These are phyloP conservation scores for Pholiota microspora DNA, from an alignment of 768 basidiomycete genomes.

Conservation along the genomic window DNA sequence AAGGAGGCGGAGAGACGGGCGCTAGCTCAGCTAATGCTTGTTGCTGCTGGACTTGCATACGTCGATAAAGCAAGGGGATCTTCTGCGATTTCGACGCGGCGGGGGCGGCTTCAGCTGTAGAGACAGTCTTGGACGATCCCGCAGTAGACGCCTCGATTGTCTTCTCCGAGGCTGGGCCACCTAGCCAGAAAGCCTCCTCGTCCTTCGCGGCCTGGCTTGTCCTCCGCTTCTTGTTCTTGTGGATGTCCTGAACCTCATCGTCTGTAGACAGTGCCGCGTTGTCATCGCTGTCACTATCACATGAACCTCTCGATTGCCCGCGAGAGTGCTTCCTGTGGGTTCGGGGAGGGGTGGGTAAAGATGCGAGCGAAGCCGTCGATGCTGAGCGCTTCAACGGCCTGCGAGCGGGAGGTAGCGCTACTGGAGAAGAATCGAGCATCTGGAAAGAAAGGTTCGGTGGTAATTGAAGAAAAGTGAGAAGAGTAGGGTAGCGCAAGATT, in stretches of 20 bases:
- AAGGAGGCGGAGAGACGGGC: slow-evolving; percentile 67
- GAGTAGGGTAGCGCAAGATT: neutral
- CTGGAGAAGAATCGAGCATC: slow-evolving; percentile 23
- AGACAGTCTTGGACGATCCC: slow-evolving; percentile 16
- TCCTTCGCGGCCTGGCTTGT: slow-evolving; percentile 33
- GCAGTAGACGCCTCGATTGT: neutral
- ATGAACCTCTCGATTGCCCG: slow-evolving; percentile 38
- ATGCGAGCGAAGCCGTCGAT: slow-evolving; percentile 60
- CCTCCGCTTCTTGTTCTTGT: slow-evolving; percentile 38
- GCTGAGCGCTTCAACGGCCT: slow-evolving; percentile 60
- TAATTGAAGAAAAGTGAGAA: neutral
- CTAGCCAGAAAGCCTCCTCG: slow-evolving; percentile 54
- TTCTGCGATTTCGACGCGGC: slow-evolving; percentile 17
- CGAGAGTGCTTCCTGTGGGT: slow-evolving; percentile 51
- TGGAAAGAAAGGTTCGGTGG: neutral
- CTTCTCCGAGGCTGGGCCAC: slow-evolving; percentile 17
- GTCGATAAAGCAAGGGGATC: slow-evolving; percentile 35
- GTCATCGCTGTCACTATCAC: slow-evolving; percentile 44
- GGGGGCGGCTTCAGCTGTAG: slow-evolving; percentile 14
- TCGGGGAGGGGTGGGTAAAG: slow-evolving; percentile 65
- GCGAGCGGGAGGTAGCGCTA: slow-evolving; percentile 25
- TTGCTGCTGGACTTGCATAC: slow-evolving; percentile 22
- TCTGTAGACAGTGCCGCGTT: slow-evolving; percentile 32
- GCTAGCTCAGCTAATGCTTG: slow-evolving; percentile 29
- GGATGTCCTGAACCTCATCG: slow-evolving; percentile 19